Evolutionary conservation across 257 asterid species (phyloP).

Genomic region (Haberlea rhodopensis): DNA sequence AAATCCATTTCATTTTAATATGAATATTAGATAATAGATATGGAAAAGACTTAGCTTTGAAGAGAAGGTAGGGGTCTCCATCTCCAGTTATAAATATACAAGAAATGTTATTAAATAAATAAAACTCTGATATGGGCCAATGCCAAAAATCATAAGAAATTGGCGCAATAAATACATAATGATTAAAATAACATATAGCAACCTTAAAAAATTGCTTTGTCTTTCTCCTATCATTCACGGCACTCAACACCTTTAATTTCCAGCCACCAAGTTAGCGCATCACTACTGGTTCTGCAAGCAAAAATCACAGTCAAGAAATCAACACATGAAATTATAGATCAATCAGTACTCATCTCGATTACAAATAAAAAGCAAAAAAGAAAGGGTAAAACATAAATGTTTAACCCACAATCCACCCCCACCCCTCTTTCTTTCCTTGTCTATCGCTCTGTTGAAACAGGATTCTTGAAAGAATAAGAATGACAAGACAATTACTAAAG

Average conservation of each 20-base stretch:
- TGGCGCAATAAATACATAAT: constrained; percentile 37
- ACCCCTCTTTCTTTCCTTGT: not conserved
- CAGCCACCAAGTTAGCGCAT: constrained; percentile 44
- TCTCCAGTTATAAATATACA: constrained; percentile 47
- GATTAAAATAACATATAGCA: constrained; percentile 26
- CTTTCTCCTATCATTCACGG: constrained; percentile 64
- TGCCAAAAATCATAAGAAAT: constrained; percentile 26
- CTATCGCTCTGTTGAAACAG: constrained; percentile 3
- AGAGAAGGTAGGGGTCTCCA: constrained; percentile 59
- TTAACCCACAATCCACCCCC: not conserved
- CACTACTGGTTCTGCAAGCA: constrained; percentile 53
- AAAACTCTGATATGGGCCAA: constrained; percentile 37
- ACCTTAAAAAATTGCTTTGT: constrained; percentile 50
- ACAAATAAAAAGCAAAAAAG: constrained; percentile 8
- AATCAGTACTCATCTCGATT: constrained; percentile 25
- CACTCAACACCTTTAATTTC: constrained; percentile 40
- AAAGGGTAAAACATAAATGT: not conserved
- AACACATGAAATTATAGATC: constrained; percentile 28
- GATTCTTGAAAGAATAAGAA: constrained; percentile 3
- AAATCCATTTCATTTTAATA: constrained; percentile 26
- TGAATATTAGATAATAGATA: constrained; percentile 34
- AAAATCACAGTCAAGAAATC: constrained; percentile 38
- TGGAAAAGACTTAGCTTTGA: constrained; percentile 67
- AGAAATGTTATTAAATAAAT: constrained; percentile 25
- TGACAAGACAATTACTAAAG: constrained; percentile 27